These are phyloP conservation scores for Strobilomyces confusus DNA, from an alignment of 768 basidiomycete species.

Conservation along the genomic window DNA sequence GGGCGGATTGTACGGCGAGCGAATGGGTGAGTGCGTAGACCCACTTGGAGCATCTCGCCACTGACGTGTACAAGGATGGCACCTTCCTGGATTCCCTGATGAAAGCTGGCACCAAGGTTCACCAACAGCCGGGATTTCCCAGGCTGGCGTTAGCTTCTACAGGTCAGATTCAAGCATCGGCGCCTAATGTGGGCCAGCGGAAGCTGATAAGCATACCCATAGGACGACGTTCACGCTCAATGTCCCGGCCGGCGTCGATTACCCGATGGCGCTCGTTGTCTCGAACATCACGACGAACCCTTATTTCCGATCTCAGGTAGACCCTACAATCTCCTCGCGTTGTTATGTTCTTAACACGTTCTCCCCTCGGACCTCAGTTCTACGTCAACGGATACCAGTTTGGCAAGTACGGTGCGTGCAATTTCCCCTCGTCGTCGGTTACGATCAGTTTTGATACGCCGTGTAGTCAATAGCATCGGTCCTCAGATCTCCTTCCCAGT, in stretches of 20 bases:
- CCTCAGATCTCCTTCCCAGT: conserved; percentile 25
- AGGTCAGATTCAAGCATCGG: conserved; percentile 26
- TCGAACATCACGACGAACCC: conserved; percentile 44
- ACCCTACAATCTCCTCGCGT: not conserved
- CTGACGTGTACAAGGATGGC: conserved; percentile 38
- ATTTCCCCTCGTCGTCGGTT: no score
- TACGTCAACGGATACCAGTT: conserved; percentile 28
- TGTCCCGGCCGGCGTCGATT: conserved; percentile 45
- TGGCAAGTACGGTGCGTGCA: conserved; percentile 22
- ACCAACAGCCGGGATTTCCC: conserved; percentile 39
- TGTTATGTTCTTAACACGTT: not conserved
- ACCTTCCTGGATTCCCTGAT: conserved; percentile 54
- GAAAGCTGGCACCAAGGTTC: conserved; percentile 39
- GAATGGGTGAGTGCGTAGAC: conserved; percentile 32
- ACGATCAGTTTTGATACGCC: not conserved
- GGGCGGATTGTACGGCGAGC: conserved; percentile 54
- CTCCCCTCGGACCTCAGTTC: conserved; percentile 8
- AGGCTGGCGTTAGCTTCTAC: conserved; percentile 47
- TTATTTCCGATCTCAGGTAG: conserved; percentile 36
- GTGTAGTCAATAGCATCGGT: conserved; percentile 22
- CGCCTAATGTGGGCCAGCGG: not conserved
- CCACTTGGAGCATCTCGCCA: not conserved
- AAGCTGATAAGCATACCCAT: not conserved
- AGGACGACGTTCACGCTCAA: conserved; percentile 39
- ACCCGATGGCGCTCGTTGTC: conserved; percentile 42